Evolutionary conservation across 2,329 filamentous ascomycete species (phyloP), one percentile per base, ranked within the genome.

Genomic region (Bipolaris oryzae): DNA sequence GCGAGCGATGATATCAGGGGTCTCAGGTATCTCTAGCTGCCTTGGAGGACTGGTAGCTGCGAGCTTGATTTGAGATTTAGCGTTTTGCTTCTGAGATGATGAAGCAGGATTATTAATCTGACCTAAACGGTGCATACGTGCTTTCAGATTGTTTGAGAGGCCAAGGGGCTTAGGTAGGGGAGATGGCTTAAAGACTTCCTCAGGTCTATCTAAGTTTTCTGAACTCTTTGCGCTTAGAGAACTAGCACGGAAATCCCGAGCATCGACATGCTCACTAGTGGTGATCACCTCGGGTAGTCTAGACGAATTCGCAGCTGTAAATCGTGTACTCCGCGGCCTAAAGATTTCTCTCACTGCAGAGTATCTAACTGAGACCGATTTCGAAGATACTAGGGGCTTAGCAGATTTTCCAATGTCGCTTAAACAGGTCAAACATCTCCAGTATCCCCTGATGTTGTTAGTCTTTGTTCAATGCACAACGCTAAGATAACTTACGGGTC

Each of bases 341-440:
- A 49, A 43, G 13, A 50, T 48, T 11, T 51, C 37, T 18, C 47
- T 58, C 9, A 48, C 46, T 15, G 48, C 11, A n/a, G 56, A 58
- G 18, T 35, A 25, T 18, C 42, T 21, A 16, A 47, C 7, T 6
- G 20, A 23, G 16, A 44, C 16, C 34, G 42, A 16, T n/a, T 13
- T 45, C 7, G 20, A 50, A 25, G 37, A 37, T 16, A 41, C 4
- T 6, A 21, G 50, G 15, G 44, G 11, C 44, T n/a, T 28, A 5
- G 20, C 28, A 10, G 35, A 41, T 13, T 37, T 54, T 44, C n/a
- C 15, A n/a, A 3, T 34, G 7, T 42, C 31, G 15, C 50, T 50
- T 34, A 55, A 46, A 57, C 68, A 71, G 45, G 43, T 55, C 43
- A 49, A 60, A 33, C 57, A 59, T 44, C 51, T 57, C 56, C 68